Conservation (phyloP, 768 basidiomycete genomes). For the Podaxis sp. region DNA sequence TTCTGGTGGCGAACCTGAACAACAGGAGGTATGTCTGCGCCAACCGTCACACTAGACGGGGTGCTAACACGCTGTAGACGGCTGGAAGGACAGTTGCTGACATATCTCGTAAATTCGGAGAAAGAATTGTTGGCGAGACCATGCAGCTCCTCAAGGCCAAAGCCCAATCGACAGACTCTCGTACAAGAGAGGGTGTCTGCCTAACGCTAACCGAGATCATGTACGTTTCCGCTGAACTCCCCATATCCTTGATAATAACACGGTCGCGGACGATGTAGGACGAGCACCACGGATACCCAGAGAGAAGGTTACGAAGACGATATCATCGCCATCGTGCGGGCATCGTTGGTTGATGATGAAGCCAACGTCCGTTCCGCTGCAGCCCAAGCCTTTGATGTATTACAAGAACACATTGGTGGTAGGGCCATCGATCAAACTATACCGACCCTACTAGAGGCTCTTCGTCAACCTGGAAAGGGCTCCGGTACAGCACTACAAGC, state of each 20-base stretch:
- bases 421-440: constrained; percentile 96
- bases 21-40: constrained; percentile 67
- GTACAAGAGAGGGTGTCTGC: constrained; percentile 81
- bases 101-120: constrained; percentile 93
- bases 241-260: constrained; percentile 8
- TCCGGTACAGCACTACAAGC: constrained; percentile 97
- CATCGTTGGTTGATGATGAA: constrained; percentile 85
- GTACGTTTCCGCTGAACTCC: constrained; percentile 38
- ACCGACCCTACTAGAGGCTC: constrained; percentile 88
- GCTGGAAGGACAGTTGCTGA: constrained; percentile 86
- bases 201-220: constrained; percentile 84
- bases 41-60: not conserved
- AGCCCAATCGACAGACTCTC: constrained; percentile 55
- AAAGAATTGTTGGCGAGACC: constrained; percentile 81
- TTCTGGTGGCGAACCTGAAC: constrained; percentile 76
- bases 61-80: not conserved
- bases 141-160: constrained; percentile 71
- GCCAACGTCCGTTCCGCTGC: constrained; percentile 84
- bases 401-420: constrained; percentile 89
- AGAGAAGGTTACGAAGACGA: constrained; percentile 86
- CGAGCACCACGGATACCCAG: constrained; percentile 78
- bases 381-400: constrained; percentile 79
- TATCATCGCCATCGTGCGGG: constrained; percentile 81
- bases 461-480: constrained; percentile 86
- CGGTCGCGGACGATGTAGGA: constrained; percentile 36